Evolutionary conservation across 176 grass and related monocot species (phyloP).

Genomic region (Carex myosuroides): DNA sequence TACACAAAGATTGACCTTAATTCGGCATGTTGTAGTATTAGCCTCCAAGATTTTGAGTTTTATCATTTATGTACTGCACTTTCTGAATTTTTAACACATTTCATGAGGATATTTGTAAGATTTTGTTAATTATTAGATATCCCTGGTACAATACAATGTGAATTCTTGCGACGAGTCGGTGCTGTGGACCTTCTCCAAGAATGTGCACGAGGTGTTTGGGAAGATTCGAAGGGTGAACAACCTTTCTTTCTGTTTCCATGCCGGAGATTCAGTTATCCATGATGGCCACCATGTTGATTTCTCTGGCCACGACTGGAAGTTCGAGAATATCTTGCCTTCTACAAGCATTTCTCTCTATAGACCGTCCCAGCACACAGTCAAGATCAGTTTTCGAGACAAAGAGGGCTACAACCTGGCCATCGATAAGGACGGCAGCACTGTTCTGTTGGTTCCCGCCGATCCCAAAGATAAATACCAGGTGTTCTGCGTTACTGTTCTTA

Average conservation of each 20-base stretch:
- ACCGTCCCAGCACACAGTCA: conserved; percentile 39
- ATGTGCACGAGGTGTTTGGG: conserved; percentile 51
- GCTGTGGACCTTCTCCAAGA: conserved; percentile 66
- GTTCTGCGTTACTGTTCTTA: no score
- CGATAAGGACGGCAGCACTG: conserved; percentile 25
- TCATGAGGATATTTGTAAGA: not conserved
- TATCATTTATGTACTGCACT: no score
- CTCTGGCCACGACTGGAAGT: not conserved
- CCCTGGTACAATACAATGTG: conserved; percentile 40
- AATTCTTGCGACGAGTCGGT: conserved; percentile 51
- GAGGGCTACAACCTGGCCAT: conserved; percentile 50
- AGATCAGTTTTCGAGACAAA: conserved; percentile 58
- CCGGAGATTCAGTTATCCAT: not conserved
- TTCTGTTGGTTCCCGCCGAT: conserved; percentile 53
- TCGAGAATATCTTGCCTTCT: not conserved
- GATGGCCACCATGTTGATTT: conserved; percentile 63
- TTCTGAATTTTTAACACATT: no score
- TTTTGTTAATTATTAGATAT: conserved; percentile 27
- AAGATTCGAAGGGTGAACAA: conserved; percentile 67
- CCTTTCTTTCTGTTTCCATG: conserved; percentile 44
- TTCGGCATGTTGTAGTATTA: no score
- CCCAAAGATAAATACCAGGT: not conserved
- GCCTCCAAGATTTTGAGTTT: no score
- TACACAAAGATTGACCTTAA: no score
- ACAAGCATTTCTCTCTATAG: not conserved